These are phyloP conservation scores for Candida boidinii DNA, from an alignment of 805 yeast genomes.

Conservation along the genomic window DNA sequence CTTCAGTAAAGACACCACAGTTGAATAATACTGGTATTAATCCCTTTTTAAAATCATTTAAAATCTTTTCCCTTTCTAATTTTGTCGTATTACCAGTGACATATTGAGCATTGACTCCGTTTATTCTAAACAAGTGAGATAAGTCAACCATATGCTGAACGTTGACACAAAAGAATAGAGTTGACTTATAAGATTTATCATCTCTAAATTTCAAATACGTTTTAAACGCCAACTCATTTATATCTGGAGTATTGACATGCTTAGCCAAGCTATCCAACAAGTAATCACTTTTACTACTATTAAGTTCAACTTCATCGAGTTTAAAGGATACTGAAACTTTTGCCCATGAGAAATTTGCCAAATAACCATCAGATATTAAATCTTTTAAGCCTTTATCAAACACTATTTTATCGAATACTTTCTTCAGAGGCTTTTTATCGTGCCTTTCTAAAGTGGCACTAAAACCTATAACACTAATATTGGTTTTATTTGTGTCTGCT, in stretches of 20 bases:
- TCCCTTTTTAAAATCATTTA: conserved; percentile 55
- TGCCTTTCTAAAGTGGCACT: conserved; percentile 79
- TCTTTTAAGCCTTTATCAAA: conserved; percentile 57
- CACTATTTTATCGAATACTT: conserved; percentile 64
- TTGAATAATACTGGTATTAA: conserved; percentile 68
- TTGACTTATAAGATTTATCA: conserved; percentile 40
- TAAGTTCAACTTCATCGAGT: conserved; percentile 14
- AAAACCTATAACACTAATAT: conserved; percentile 65
- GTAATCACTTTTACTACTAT: conserved; percentile 44
- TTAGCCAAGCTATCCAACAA: conserved; percentile 38
- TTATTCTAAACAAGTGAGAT: conserved; percentile 39
- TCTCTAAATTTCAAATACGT: conserved; percentile 40
- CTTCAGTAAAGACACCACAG: conserved; percentile 89
- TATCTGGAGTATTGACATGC: conserved; percentile 44
- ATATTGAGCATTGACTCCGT: conserved; percentile 62
- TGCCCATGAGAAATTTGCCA: conserved; percentile 62
- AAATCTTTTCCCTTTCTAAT: conserved; percentile 38
- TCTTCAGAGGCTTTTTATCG: conserved; percentile 55
- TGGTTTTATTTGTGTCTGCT: conserved; percentile 31
- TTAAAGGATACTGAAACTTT: conserved; percentile 36
- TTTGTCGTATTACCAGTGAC: conserved; percentile 61
- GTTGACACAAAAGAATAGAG: conserved; percentile 74
- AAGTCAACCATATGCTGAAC: conserved; percentile 54
- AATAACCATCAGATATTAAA: conserved; percentile 61
- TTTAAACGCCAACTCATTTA: conserved; percentile 46